These are phyloP conservation scores for Dispira parvispora DNA, from an alignment of 192 early-diverging fungal species.

Conservation along the genomic window DNA sequence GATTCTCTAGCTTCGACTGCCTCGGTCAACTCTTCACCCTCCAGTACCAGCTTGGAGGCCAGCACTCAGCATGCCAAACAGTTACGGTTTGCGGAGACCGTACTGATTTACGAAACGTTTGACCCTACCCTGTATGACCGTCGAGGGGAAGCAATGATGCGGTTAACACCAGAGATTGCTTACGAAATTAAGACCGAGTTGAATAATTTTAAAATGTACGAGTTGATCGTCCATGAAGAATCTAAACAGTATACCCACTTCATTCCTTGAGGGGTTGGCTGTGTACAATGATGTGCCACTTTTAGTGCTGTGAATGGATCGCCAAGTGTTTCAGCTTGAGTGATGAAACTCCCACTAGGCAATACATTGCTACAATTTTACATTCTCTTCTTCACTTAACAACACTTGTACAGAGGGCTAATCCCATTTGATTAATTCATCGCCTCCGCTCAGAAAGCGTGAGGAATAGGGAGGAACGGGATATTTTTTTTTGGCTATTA, in stretches of 20 bases:
- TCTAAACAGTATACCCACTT: slow-evolving; percentile 55
- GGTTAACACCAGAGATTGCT: slow-evolving; percentile 70
- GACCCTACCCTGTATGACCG: slow-evolving; percentile 71
- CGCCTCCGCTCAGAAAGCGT: too few species aligned
- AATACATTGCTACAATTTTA: too few species aligned
- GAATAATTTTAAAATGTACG: slow-evolving; percentile 82
- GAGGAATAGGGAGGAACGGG: too few species aligned
- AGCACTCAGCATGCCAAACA: too few species aligned
- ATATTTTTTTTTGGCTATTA: too few species aligned
- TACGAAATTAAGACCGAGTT: slow-evolving; percentile 83
- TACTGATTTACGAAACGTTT: slow-evolving; percentile 49
- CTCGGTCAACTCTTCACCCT: too few species aligned
- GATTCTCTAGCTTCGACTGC: too few species aligned
- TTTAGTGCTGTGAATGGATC: background rate
- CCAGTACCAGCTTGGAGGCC: too few species aligned
- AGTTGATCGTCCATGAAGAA: slow-evolving; percentile 80
- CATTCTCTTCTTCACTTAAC: background rate
- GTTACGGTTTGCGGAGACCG: slow-evolving; percentile 28
- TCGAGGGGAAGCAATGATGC: slow-evolving; percentile 58
- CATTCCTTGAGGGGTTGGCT: slow-evolving; percentile 28
- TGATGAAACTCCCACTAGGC: too few species aligned
- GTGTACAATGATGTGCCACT: background rate
- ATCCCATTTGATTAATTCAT: background rate
- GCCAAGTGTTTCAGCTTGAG: background rate
- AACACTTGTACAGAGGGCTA: background rate